Conservation (phyloP, 176 grass and related monocot genomes). For the Juncus inflexus region DNA sequence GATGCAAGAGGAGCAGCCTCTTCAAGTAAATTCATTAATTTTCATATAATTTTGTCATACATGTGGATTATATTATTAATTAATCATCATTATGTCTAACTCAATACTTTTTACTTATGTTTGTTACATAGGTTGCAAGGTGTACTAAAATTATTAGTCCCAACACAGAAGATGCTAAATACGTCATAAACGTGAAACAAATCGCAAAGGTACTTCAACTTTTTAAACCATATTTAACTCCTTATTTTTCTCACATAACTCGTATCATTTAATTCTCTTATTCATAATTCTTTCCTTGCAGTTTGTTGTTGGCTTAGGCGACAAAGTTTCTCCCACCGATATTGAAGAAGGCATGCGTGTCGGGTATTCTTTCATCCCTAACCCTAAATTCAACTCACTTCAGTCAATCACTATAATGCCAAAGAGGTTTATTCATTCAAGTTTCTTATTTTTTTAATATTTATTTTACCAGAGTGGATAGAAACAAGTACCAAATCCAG, state of each 20-base stretch:
- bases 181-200: conserved; percentile 98
- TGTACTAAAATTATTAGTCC: conserved; percentile 97
- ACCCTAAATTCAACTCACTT: conserved; percentile 11
- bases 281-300: conserved; percentile 32
- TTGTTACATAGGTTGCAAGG: conserved; percentile 63
- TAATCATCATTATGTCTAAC: not conserved
- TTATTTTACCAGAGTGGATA: conserved; percentile 58
- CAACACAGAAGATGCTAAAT: conserved; percentile 91
- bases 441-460: conserved; percentile 11
- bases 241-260: not conserved
- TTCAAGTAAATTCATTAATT: conserved; percentile 46
- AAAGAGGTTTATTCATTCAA: not conserved
- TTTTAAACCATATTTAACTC: conserved; percentile 6
- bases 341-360: conserved; percentile 98
- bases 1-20: conserved; percentile 90
- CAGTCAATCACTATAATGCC: not conserved
- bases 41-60: not conserved
- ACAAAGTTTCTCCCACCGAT: conserved; percentile 92
- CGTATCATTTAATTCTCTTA: not conserved
- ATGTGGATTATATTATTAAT: not conserved
- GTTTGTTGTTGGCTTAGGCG: conserved; percentile 92
- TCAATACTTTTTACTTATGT: not conserved
- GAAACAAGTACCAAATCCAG: conserved; percentile 93
- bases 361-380: conserved; percentile 40
- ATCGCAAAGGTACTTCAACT: conserved; percentile 73